Evolutionary conservation across 129 eudicot species (phyloP).

Genomic region (Pseudognaphalium luteoalbum): DNA sequence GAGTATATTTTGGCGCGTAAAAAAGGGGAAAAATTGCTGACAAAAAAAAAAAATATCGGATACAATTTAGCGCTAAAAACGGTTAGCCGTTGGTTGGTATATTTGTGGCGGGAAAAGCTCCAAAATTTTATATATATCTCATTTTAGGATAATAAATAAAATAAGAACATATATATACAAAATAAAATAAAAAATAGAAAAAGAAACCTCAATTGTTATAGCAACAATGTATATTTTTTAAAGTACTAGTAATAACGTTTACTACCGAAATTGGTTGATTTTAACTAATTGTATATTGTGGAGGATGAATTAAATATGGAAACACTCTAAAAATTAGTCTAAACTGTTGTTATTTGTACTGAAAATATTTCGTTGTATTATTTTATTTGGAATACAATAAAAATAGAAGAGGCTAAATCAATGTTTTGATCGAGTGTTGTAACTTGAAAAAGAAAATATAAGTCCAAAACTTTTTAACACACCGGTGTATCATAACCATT

Average conservation of each 20-base stretch:
- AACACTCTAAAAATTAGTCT: background rate
- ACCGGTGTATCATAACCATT: no score
- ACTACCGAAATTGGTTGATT: no score
- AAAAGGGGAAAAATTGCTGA: slow-evolving; percentile 5
- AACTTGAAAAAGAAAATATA: background rate
- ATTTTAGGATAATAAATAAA: no score
- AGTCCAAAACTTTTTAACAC: background rate
- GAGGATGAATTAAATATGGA: background rate
- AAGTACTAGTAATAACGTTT: no score
- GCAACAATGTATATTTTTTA: no score
- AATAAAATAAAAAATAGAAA: no score
- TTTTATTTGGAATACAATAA: no score
- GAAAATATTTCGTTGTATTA: background rate
- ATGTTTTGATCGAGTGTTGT: background rate
- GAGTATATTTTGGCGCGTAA: slow-evolving; percentile 30
- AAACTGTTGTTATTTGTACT: background rate
- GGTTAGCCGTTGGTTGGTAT: slow-evolving; percentile 29
- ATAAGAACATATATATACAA: no score
- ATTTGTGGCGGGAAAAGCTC: no score
- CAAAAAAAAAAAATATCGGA: slow-evolving; percentile 1
- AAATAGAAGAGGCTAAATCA: background rate
- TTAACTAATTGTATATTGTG: no score
- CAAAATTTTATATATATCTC: no score
- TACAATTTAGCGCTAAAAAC: slow-evolving; percentile 17
- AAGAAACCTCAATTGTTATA: no score